Conservation (phyloP, 352 stramenopile genomes). For the Phytophthora lateralis region DNA sequence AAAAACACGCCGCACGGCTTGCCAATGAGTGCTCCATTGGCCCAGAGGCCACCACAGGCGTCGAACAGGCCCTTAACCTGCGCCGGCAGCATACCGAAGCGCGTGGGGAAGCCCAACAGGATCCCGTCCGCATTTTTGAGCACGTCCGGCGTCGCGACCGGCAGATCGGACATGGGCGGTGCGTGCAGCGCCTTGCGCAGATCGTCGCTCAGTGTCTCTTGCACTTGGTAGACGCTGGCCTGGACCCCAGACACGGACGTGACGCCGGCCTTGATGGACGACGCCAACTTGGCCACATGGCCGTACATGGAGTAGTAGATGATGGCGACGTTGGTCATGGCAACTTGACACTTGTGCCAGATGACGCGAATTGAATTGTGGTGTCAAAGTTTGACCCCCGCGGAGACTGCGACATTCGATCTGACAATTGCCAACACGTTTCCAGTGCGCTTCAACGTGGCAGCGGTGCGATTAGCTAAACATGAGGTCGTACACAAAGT, state of each 20-base stretch:
- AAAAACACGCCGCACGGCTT: slow-evolving; percentile 88
- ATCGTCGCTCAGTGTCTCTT: slow-evolving; percentile 78
- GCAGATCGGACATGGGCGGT: slow-evolving; percentile 60
- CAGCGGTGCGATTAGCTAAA: slow-evolving; percentile 1
- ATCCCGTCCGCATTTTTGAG: slow-evolving; percentile 80
- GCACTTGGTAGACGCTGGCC: slow-evolving; percentile 66
- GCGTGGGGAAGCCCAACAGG: slow-evolving; percentile 81
- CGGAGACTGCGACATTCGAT: not conserved
- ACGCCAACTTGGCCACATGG: slow-evolving; percentile 73
- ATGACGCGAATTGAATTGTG: slow-evolving; percentile 13
- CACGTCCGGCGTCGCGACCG: slow-evolving; percentile 61
- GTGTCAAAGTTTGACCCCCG: too few relatives aligned
- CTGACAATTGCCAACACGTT: not conserved
- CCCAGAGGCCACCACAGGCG: slow-evolving; percentile 76
- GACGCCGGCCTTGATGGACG: slow-evolving; percentile 66
- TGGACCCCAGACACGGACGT: slow-evolving; percentile 55
- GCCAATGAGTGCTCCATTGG: slow-evolving; percentile 65
- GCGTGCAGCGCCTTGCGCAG: slow-evolving; percentile 76
- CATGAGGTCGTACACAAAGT: not conserved
- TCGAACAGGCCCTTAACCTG: slow-evolving; percentile 90
- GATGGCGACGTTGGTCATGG: slow-evolving; percentile 72
- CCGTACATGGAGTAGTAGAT: slow-evolving; percentile 88
- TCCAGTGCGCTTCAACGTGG: slow-evolving; percentile 1
- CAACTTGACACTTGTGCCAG: not conserved
- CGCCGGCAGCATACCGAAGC: slow-evolving; percentile 75